Conservation (phyloP, 306 rosid genomes). For the Quercus engelmannii region DNA sequence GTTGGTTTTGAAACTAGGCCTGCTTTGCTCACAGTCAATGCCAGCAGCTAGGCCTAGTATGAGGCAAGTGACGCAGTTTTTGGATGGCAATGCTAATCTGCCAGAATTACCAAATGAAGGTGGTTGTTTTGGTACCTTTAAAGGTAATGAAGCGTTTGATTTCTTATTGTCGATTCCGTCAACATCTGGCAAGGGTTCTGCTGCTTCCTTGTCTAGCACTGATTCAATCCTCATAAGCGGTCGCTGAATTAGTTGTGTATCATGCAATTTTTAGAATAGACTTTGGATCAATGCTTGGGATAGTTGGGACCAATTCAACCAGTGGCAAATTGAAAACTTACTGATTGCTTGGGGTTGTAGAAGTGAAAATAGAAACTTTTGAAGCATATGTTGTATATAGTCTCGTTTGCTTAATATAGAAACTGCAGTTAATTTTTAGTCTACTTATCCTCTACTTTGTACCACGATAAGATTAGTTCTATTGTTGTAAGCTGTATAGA, state of each 20-base stretch:
- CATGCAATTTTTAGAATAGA: too few species aligned
- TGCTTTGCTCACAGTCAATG: conserved; percentile 48
- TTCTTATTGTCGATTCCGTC: not conserved
- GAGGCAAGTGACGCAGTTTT: conserved; percentile 49
- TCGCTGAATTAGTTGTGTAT: not conserved
- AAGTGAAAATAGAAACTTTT: too few species aligned
- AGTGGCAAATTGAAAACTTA: too few species aligned
- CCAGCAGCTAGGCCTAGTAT: conserved; percentile 55
- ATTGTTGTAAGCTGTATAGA: too few species aligned
- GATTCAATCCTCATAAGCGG: not conserved
- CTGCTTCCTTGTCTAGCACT: not conserved
- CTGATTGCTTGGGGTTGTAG: too few species aligned
- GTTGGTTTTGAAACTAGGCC: conserved; percentile 55
- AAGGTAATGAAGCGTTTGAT: not conserved
- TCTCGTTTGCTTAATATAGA: too few species aligned
- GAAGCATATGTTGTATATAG: too few species aligned
- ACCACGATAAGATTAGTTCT: too few species aligned
- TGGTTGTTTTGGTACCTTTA: not conserved
- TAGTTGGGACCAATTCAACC: too few species aligned
- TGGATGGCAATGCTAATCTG: conserved; percentile 34
- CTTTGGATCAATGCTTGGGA: too few species aligned
- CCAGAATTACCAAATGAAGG: conserved; percentile 16
- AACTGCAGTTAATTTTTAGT: too few species aligned
- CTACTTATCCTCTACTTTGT: too few species aligned
- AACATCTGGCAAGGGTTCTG: not conserved